Conservation (phyloP, 1,284 basidiomycete genomes). For the Cutaneotrichosporon sp. region DNA sequence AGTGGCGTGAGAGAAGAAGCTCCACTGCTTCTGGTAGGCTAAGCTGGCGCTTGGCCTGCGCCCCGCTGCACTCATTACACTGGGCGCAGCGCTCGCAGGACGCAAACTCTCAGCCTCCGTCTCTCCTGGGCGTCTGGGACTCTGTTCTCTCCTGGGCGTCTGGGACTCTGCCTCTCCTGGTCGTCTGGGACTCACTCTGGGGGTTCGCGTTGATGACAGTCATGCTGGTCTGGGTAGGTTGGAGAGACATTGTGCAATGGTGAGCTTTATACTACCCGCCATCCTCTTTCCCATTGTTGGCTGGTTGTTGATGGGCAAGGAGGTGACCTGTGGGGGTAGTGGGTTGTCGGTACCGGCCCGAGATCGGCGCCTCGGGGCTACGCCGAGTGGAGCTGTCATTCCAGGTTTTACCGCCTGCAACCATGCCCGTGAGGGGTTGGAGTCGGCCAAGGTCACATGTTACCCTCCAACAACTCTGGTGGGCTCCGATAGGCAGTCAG, state of each 20-base stretch:
- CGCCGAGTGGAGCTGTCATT: background rate
- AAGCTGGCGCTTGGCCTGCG: background rate
- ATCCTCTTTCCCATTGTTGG: background rate
- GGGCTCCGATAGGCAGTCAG: background rate
- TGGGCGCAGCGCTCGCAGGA: background rate
- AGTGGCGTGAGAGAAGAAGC: background rate
- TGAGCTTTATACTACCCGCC: slow-evolving; percentile 1
- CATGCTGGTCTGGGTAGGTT: background rate
- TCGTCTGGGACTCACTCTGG: background rate
- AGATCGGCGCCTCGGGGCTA: background rate
- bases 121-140: background rate
- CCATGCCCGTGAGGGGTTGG: background rate
- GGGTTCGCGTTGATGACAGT: background rate
- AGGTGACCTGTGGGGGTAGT: background rate
- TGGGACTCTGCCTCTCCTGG: background rate
- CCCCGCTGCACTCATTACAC: no score
- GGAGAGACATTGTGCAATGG: slow-evolving; percentile 1
- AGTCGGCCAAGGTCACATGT: background rate
- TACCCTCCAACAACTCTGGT: background rate
- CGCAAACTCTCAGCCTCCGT: background rate
- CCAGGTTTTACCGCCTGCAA: background rate
- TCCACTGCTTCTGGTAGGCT: no score
- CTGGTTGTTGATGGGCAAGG: background rate
- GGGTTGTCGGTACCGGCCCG: background rate
- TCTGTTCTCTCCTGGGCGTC: no score